Evolutionary conservation across 2,329 filamentous ascomycete genomes (phyloP), one percentile per base, ranked within the genome.

Genomic region (Polytolypa hystricis): DNA sequence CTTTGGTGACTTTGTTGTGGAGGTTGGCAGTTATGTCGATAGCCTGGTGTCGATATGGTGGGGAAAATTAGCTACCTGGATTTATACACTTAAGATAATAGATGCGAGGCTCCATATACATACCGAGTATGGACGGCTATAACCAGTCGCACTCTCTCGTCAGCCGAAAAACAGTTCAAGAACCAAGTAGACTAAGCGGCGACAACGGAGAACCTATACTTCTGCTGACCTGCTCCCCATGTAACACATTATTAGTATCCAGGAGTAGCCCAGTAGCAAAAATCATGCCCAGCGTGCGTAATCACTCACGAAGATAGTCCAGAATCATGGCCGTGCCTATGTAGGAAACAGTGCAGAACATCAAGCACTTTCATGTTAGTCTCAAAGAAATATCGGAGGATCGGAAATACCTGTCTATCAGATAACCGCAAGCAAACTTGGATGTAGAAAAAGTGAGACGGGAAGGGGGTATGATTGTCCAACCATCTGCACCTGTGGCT

Each of bases 1-100:
- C 52, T 59, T 77, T 78, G 10, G 69, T 70, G 40, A 75, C 69
- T 42, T 67, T 70, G 47, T 76, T 74, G 49, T 75, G 73, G 27
- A 79, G 58, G 53, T 79, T 79, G 9, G 68, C 62, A 37, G 71
- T 75, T 28, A 79, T 61, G 32, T 79, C 74, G 30, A 66, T 71
- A 3, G 69, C 67, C 67, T 65, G 18, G 11, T 11, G 9, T 19
- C 19, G 19, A 18, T 35, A 25, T 38, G 14, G 11, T 16, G 20
- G 8, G 10, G 12, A 10, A 11, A 4, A 26, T 12, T 4, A 26
- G 11, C 20, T 16, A 11, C 3, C 11, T 26, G 20, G 4, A 16
- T 8, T n/a, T 32, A 14, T 17, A 11, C 19, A 25, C 17, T 16
- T 21, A 12, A 30, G 15, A 3, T 11, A 20, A 16, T n/a, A n/a